These are phyloP conservation scores for Tylopilus sp. DNA, from an alignment of 1,284 basidiomycete species.

Conservation along the genomic window DNA sequence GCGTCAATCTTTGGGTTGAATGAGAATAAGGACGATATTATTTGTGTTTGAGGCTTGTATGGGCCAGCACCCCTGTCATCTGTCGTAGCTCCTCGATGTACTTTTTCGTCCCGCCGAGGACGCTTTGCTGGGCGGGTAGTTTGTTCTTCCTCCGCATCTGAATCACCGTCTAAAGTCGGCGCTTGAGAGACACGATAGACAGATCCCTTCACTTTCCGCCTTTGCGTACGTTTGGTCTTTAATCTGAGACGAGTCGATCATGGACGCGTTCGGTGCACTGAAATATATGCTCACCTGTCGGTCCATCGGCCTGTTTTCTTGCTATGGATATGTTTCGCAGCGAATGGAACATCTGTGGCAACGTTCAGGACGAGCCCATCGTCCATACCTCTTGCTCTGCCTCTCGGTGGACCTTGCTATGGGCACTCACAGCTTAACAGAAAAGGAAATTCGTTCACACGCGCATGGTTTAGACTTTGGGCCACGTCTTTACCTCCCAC, in stretches of 20 bases:
- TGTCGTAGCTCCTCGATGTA: conserved; percentile 14
- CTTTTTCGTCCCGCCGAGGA: conserved; percentile 40
- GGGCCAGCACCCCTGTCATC: conserved; percentile 26
- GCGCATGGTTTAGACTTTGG: background rate
- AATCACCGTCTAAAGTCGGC: conserved; percentile 5
- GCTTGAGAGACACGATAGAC: conserved; percentile 21
- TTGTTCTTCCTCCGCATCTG: conserved; percentile 19
- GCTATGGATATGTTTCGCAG: conserved; percentile 27
- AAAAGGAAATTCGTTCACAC: conserved; percentile 31
- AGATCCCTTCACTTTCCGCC: conserved; percentile 51
- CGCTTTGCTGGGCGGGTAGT: conserved; percentile 46
- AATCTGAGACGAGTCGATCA: conserved; percentile 41
- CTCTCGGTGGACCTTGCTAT: no score
- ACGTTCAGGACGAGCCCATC: conserved; percentile 70
- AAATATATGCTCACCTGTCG: conserved; percentile 59
- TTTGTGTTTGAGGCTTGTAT: conserved; percentile 50
- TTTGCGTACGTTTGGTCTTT: conserved; percentile 65
- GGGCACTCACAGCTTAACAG: no score
- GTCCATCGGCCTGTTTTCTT: conserved; percentile 83
- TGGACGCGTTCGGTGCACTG: background rate
- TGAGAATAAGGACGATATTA: conserved; percentile 91
- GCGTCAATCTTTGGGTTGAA: conserved; percentile 68
- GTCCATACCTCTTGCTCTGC: no score
- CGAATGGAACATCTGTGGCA: conserved; percentile 37
- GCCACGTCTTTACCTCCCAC: conserved; percentile 27